Evolutionary conservation across 805 yeast genomes (phyloP), one percentile per base, ranked within the genome.

Genomic region (Blastobotrys robertii): DNA sequence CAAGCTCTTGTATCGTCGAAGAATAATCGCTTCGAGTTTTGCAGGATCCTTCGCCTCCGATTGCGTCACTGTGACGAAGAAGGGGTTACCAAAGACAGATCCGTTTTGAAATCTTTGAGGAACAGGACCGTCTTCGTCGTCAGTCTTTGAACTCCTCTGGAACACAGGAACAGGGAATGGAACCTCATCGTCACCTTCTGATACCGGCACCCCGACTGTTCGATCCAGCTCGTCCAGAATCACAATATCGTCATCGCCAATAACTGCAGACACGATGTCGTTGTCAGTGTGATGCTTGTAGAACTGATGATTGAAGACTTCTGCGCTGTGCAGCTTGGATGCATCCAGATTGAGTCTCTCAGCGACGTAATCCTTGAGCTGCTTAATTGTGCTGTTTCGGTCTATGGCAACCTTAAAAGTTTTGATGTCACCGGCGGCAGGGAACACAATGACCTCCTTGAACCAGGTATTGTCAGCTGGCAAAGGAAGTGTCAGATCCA

Each of bases 401-500:
- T 70, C 66, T 43, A 92, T 64, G 53, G 85, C 95, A 9, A 87
- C 84, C 62, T 45, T 45, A 29, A 43, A 35, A 19, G 14, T 28
- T 6, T 30, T 32, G 13, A 32, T 15, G 8, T 16, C 15, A 6
- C 78, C 74, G 13, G 64, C 58, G 31, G 75, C 72, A n/a, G 84
- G 78, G 29, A 87, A 72, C 12, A 85, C 64, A 1, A 73, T 67
- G 30, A 90, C 69, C 14, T 71, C 71, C 34, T 78, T 80, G 29
- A 67, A 63, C 95, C 97, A 88, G 38, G 72, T 68, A 39, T 78
- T 74, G 38, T 75, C 74, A 2, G 81, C 75, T 0, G 97, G 97
- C 16, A 90, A 67, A 0, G 97, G 97, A 36, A 90, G 65, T 0
- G 98, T 87, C 50, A 90, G 65, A 56, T 87, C 96, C 63, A 79